A percentile compares a stretch with the other conserved stretches of the same genome.
phyloP scores from a whole-genome alignment of 495 filamentous ascomycete species.

The Penicillium pulvis region DNA sequence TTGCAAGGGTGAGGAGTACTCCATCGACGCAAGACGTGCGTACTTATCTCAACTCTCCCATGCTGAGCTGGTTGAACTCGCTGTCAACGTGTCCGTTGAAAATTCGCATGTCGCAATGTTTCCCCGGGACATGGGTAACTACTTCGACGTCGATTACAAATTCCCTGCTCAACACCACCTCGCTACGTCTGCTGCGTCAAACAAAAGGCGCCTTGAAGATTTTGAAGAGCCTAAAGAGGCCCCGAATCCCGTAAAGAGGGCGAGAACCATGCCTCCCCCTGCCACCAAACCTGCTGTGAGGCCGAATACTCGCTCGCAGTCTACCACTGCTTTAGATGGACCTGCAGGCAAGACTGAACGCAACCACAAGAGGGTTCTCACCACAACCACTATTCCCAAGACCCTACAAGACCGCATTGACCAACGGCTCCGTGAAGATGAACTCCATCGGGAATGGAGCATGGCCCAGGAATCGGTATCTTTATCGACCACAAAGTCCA shows the following conservation, averaged over 20 bases:
- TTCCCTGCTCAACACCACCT: no score
- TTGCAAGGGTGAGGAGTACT: conserved; percentile 22
- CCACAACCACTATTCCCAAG: no score
- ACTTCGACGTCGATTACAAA: not conserved
- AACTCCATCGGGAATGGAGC: no score
- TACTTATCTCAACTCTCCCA: conserved; percentile 46
- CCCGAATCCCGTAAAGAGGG: not conserved
- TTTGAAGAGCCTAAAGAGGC: no score
- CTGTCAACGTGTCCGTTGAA: conserved; percentile 35
- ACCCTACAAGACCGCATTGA: no score
- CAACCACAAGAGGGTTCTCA: no score
- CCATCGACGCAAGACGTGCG: conserved; percentile 37
- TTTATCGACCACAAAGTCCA: not conserved
- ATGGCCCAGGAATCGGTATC: not conserved
- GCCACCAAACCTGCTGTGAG: not conserved
- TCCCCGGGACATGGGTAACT: conserved; percentile 34
- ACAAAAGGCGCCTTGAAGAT: not conserved
- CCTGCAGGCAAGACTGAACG: no score
- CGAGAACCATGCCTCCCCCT: not conserved
- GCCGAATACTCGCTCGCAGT: not conserved
- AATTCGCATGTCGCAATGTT: conserved; percentile 44
- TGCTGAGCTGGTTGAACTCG: conserved; percentile 42
- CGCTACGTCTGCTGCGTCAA: no score
- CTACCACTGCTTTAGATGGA: not conserved
- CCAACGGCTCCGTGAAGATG: no score